A percentile compares a stretch with the other conserved stretches of the same genome.
phyloP scores from a whole-genome alignment of 345 rosid species.

The Anastatica hierochuntica region DNA sequence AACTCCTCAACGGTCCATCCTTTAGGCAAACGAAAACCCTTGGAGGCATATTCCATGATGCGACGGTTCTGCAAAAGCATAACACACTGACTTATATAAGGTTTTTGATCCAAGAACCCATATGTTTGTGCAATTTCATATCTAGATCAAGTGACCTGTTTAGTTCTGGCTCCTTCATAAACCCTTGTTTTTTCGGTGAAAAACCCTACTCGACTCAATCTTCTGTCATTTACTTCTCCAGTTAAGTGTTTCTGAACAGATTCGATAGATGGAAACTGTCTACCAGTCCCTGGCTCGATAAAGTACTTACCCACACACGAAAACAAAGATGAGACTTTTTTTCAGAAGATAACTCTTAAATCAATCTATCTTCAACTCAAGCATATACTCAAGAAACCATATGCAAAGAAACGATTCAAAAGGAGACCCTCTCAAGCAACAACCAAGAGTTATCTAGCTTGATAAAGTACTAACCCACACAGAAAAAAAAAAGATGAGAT shows the following conservation, averaged over 20 bases:
- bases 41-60: conserved; percentile 9
- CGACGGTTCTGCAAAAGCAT: conserved; percentile 7
- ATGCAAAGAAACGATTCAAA: neutral
- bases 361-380: neutral
- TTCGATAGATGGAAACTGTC: conserved; percentile 16
- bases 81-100: neutral
- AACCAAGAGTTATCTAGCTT: too few species aligned
- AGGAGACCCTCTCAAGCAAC: too few species aligned
- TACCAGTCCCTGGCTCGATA: conserved; percentile 19
- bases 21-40: conserved; percentile 32
- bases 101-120: neutral
- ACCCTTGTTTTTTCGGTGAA: neutral
- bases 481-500: neutral
- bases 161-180: conserved; percentile 8
- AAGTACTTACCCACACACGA: conserved; percentile 1
- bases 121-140: conserved; percentile 2
- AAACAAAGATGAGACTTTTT: neutral
- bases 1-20: conserved; percentile 37
- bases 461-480: conserved; percentile 3
- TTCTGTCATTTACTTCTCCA: conserved; percentile 2
- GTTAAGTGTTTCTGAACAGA: conserved; percentile 14
- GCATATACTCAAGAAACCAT: neutral
- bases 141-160: conserved; percentile 8
- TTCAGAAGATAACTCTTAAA: neutral
- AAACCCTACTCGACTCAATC: conserved; percentile 3